Percentiles rank a stretch among this genome's conserved stretches.
phyloP scores from a whole-genome alignment of 2,329 filamentous ascomycete species.

The Chaetomium strumarium region DNA sequence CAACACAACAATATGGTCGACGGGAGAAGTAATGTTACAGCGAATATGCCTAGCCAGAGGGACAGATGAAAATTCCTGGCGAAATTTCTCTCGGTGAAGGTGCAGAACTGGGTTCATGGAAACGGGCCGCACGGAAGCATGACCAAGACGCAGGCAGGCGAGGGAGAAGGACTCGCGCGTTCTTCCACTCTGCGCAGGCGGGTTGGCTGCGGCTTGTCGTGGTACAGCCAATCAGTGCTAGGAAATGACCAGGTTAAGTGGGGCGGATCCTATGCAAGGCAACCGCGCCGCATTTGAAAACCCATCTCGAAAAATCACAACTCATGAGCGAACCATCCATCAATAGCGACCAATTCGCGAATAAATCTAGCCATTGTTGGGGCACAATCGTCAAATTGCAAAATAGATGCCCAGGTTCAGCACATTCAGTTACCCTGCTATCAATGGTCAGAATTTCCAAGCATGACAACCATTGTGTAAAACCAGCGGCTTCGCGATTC shows the following conservation, averaged over 20 bases:
- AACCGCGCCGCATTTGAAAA: constrained; percentile 20
- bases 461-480: not conserved
- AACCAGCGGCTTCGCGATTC: not conserved
- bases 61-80: not conserved
- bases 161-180: constrained; percentile 18
- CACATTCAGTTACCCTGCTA: not conserved
- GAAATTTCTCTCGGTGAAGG: not conserved
- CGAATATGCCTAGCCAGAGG: not conserved
- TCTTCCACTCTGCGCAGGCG: constrained; percentile 15
- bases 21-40: not conserved
- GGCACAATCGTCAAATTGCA: constrained; percentile 2
- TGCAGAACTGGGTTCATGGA: not conserved
- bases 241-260: not conserved
- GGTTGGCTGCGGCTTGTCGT: constrained; percentile 13
- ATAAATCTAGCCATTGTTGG: constrained; percentile 14
- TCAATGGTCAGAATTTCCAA: not conserved
- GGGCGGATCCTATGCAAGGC: constrained; percentile 19
- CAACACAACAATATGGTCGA: not conserved
- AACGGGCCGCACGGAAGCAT: not conserved
- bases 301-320: constrained; percentile 22
- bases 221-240: constrained; percentile 14
- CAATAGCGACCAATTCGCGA: constrained; percentile 14
- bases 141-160: not conserved
- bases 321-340: constrained; percentile 2
- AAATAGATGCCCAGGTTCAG: not conserved